These are phyloP conservation scores for Galeopsis tetrahit DNA, from an alignment of 257 asterid genomes.

Conservation along the genomic window DNA sequence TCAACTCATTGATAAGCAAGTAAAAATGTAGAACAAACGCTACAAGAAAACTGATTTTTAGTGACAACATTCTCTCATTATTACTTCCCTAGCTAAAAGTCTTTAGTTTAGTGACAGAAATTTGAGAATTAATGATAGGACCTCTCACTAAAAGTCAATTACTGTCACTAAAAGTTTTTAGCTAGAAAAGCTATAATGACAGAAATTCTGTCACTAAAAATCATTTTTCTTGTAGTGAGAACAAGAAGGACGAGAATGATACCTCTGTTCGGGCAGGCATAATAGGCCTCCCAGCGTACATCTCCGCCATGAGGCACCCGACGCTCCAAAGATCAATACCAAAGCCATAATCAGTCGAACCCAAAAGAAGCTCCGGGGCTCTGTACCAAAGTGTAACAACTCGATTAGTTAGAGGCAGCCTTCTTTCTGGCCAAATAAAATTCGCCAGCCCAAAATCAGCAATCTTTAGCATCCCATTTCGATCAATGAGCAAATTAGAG, in stretches of 20 bases:
- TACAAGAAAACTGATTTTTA: too few relatives aligned
- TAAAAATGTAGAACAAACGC: too few relatives aligned
- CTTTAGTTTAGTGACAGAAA: too few relatives aligned
- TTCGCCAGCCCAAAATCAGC: slow-evolving; percentile 88
- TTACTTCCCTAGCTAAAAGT: too few relatives aligned
- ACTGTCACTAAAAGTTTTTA: too few relatives aligned
- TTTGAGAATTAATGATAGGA: too few relatives aligned
- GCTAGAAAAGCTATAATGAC: too few relatives aligned
- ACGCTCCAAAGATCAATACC: slow-evolving; percentile 91
- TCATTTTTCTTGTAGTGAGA: too few relatives aligned
- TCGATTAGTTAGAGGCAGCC: slow-evolving; percentile 65
- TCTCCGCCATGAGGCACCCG: slow-evolving; percentile 92
- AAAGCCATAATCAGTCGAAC: slow-evolving; percentile 73
- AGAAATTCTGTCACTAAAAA: too few relatives aligned
- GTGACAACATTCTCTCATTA: too few relatives aligned
- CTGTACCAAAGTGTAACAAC: slow-evolving; percentile 94
- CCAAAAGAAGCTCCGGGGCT: slow-evolving; percentile 83
- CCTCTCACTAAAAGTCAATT: too few relatives aligned
- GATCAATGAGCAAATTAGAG: slow-evolving; percentile 71
- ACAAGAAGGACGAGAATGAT: background rate
- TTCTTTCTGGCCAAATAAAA: slow-evolving; percentile 48
- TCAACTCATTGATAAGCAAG: too few relatives aligned
- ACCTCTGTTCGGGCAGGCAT: slow-evolving; percentile 91
- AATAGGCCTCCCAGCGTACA: slow-evolving; percentile 77
- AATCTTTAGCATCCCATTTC: slow-evolving; percentile 70